Conservation (phyloP, 768 basidiomycete species). For the Xerocomellus dryophilus region DNA sequence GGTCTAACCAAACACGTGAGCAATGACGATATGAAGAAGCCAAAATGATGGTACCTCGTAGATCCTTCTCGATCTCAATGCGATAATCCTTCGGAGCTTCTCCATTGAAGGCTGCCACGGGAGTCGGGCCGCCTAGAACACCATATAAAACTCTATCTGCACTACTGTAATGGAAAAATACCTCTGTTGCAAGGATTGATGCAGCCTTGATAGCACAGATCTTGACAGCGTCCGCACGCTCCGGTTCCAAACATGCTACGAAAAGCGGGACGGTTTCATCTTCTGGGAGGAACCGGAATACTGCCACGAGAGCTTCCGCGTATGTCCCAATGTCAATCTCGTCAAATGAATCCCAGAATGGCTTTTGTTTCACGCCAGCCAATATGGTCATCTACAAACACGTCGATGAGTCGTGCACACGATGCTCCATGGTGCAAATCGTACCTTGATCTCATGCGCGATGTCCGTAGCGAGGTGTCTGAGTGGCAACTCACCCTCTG, state of each 20-base stretch:
- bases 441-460: slow-evolving; percentile 77
- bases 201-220: slow-evolving; percentile 72
- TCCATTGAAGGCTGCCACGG: slow-evolving; percentile 54
- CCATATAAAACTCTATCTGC: slow-evolving; percentile 8
- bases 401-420: background rate
- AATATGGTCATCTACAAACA: slow-evolving; percentile 25
- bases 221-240: slow-evolving; percentile 79
- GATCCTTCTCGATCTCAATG: slow-evolving; percentile 50
- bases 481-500: slow-evolving; percentile 58
- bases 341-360: slow-evolving; percentile 71
- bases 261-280: slow-evolving; percentile 64
- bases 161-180: slow-evolving; percentile 25
- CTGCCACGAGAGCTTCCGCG: slow-evolving; percentile 66
- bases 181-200: slow-evolving; percentile 66
- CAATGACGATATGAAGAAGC: slow-evolving; percentile 1
- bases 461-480: slow-evolving; percentile 66
- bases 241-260: slow-evolving; percentile 63
- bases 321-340: slow-evolving; percentile 75
- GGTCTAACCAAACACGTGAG: slow-evolving; percentile 36
- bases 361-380: slow-evolving; percentile 41
- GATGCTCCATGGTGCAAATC: slow-evolving; percentile 19
- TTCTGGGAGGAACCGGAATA: slow-evolving; percentile 67
- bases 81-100: slow-evolving; percentile 45
- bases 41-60: slow-evolving; percentile 45
- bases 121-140: slow-evolving; percentile 47